Evolutionary conservation across 768 basidiomycete genomes (phyloP).

Genomic region (Boletus tomentosulus): DNA sequence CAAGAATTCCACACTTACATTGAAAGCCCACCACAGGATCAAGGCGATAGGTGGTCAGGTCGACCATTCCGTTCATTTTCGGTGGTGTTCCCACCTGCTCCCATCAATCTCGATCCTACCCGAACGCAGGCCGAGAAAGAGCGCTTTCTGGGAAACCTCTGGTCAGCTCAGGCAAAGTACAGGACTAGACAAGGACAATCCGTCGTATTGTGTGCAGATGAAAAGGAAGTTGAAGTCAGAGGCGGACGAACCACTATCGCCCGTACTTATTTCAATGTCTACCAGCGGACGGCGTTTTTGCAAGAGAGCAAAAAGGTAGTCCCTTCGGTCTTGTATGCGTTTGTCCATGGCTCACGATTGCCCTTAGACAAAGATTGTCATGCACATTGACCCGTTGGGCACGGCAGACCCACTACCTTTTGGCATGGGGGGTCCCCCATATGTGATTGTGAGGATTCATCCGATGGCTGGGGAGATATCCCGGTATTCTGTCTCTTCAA

Average conservation of each 20-base stretch:
- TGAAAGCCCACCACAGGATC: slow-evolving; percentile 76
- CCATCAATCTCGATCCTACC: slow-evolving; percentile 61
- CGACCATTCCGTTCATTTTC: slow-evolving; percentile 78
- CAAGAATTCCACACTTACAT: slow-evolving; percentile 86
- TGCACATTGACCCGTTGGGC: slow-evolving; percentile 79
- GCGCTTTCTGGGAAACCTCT: slow-evolving; percentile 84
- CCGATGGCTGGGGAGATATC: slow-evolving; percentile 81
- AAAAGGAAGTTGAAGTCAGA: slow-evolving; percentile 70
- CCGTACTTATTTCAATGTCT: slow-evolving; percentile 86
- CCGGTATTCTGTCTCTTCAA: slow-evolving; percentile 72
- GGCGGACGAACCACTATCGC: slow-evolving; percentile 61
- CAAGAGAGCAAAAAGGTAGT: slow-evolving; percentile 76
- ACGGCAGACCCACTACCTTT: slow-evolving; percentile 76
- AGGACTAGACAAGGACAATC: slow-evolving; percentile 71
- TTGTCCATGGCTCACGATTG: slow-evolving; percentile 4
- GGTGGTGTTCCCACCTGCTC: slow-evolving; percentile 71
- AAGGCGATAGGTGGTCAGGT: slow-evolving; percentile 82
- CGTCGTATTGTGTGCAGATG: slow-evolving; percentile 65
- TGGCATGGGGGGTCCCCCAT: slow-evolving; percentile 64
- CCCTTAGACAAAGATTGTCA: slow-evolving; percentile 75
- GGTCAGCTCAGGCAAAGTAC: slow-evolving; percentile 81
- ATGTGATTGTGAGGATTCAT: slow-evolving; percentile 76
- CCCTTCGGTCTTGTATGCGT: neutral
- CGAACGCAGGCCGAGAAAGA: slow-evolving; percentile 66
- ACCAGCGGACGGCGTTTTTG: slow-evolving; percentile 75